phyloP scores from a whole-genome alignment of 1,284 basidiomycete species.

The Naganishia sp. region DNA sequence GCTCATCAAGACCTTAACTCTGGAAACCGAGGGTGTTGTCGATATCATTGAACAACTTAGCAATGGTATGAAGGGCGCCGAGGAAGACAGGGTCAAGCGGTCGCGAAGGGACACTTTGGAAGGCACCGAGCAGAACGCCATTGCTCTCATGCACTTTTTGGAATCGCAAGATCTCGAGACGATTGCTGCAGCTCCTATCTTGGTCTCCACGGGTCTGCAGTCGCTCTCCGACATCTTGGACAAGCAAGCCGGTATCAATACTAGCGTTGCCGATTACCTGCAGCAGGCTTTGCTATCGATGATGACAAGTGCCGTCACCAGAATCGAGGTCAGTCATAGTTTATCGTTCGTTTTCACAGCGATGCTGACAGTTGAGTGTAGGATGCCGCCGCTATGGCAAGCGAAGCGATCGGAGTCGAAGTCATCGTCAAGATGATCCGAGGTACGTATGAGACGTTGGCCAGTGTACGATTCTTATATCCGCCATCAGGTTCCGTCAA shows the following conservation, averaged over 20 bases:
- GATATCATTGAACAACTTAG: constrained; percentile 22
- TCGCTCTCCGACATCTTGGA: constrained; percentile 70
- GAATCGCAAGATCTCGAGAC: constrained; percentile 69
- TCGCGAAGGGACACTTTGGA: constrained; percentile 57
- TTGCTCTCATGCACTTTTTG: constrained; percentile 66
- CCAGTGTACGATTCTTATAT: not conserved
- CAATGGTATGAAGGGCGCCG: constrained; percentile 9
- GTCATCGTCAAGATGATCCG: constrained; percentile 83
- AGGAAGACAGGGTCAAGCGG: constrained; percentile 20
- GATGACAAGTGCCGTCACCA: constrained; percentile 68
- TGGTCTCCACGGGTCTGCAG: constrained; percentile 73
- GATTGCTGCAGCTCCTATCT: constrained; percentile 67
- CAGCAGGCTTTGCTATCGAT: constrained; percentile 83
- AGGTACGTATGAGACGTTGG: constrained; percentile 55
- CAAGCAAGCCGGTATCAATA: constrained; percentile 48
- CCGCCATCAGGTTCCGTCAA: constrained; percentile 71
- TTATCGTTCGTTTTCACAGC: not conserved
- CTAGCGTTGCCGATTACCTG: constrained; percentile 70
- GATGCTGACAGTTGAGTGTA: constrained; percentile 3
- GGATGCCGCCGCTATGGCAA: constrained; percentile 45
- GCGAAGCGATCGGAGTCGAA: constrained; percentile 61
- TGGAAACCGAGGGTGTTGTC: constrained; percentile 21
- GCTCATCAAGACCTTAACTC: constrained; percentile 6
- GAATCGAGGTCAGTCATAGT: constrained; percentile 60
- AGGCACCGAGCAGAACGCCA: constrained; percentile 33